Evolutionary conservation across 495 filamentous ascomycete genomes (phyloP).

Genomic region (Glarea lozoyensis): DNA sequence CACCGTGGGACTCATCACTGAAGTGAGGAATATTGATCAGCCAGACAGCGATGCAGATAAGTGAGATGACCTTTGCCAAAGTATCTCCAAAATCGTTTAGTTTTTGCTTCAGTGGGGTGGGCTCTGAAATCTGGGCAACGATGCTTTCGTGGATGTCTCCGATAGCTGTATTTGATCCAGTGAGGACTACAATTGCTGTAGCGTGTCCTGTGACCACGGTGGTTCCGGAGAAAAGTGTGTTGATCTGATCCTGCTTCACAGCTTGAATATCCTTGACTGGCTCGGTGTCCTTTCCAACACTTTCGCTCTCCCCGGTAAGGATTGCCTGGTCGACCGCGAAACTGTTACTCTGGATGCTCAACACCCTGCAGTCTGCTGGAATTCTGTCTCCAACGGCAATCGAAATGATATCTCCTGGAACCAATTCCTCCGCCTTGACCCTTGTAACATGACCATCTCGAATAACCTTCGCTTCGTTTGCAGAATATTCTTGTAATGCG

Average conservation of each 20-base stretch:
- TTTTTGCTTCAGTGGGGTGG: constrained; percentile 96
- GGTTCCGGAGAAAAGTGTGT: constrained; percentile 97
- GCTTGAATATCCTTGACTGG: constrained; percentile 69
- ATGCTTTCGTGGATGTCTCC: constrained; percentile 99
- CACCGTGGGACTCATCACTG: constrained; percentile 84
- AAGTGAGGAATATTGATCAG: constrained; percentile 97
- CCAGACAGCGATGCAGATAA: constrained; percentile 96
- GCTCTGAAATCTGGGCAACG: constrained; percentile 93
- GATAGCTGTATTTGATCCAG: constrained; percentile 86
- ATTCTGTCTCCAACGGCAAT: constrained; percentile 89
- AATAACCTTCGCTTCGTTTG: constrained; percentile 91
- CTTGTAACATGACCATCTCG: constrained; percentile 66
- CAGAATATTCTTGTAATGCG: constrained; percentile 97
- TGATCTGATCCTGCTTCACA: constrained; percentile 95
- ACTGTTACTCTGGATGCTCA: constrained; percentile 92
- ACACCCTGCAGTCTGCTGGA: constrained; percentile 89
- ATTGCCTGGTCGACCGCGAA: constrained; percentile 96
- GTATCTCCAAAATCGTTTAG: constrained; percentile 96
- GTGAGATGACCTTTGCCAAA: constrained; percentile 94
- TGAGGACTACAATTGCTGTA: constrained; percentile 84
- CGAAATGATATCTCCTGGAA: constrained; percentile 88
- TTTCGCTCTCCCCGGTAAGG: constrained; percentile 96
- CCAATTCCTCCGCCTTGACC: constrained; percentile 89
- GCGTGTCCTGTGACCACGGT: constrained; percentile 94
- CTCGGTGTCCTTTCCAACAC: constrained; percentile 74